Evolutionary conservation across 2,329 filamentous ascomycete genomes (phyloP).

Genomic region (Aspergillus sp.): DNA sequence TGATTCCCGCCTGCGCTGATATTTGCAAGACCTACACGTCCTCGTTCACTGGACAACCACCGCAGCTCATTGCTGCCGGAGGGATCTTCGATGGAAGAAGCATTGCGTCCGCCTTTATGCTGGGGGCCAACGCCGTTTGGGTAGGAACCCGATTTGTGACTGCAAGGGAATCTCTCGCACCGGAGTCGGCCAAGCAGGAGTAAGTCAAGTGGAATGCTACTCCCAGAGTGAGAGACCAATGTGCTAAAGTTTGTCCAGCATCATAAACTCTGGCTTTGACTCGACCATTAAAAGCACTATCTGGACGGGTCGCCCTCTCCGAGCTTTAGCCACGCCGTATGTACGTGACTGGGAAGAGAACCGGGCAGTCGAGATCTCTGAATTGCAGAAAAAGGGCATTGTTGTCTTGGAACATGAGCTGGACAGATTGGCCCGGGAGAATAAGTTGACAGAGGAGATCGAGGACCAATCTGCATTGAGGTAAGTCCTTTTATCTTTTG

Average conservation of each 20-base stretch:
- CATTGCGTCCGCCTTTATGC: background rate
- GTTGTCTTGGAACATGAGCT: background rate
- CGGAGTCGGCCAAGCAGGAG: background rate
- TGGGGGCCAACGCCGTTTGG: background rate
- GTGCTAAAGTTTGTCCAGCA: background rate
- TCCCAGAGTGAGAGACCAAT: too few species aligned
- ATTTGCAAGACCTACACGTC: background rate
- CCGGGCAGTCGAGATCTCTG: background rate
- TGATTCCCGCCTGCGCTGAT: background rate
- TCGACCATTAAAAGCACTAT: conserved; percentile 1
- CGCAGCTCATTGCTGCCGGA: background rate
- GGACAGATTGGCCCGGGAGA: background rate
- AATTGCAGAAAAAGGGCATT: background rate
- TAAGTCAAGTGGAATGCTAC: background rate
- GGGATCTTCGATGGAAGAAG: background rate
- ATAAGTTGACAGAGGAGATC: background rate
- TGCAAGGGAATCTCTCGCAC: background rate
- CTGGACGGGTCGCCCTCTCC: conserved; percentile 2
- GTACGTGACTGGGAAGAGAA: background rate
- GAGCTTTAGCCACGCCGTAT: background rate
- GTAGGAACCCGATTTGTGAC: background rate
- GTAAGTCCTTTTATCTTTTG: too few species aligned
- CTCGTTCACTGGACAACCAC: background rate
- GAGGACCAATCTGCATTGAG: background rate
- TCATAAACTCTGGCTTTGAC: conserved; percentile 2